Conservation (phyloP, 2,329 filamentous ascomycete genomes). For the Microsporum ferrugineum region DNA sequence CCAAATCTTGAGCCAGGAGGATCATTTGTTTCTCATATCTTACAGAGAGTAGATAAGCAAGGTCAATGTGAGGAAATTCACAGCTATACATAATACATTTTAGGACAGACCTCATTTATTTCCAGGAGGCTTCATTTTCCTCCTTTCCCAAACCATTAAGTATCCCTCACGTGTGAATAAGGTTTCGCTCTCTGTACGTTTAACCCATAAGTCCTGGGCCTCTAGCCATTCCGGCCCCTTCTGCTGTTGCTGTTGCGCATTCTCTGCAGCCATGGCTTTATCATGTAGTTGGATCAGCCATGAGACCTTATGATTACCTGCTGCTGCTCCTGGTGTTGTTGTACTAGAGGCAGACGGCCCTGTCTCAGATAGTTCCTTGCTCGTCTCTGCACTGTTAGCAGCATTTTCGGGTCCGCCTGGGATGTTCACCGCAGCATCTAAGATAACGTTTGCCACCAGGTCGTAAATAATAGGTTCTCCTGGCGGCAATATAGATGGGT, state of each 20-base stretch:
- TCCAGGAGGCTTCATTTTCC: conserved; percentile 37
- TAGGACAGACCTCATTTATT: not conserved
- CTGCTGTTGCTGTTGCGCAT: conserved; percentile 24
- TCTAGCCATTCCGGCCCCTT: conserved; percentile 73
- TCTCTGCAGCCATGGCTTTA: conserved; percentile 46
- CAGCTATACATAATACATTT: not conserved
- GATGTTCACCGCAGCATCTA: conserved; percentile 44
- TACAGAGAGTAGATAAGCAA: not conserved
- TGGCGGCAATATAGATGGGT: conserved; percentile 56
- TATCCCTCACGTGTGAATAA: conserved; percentile 90
- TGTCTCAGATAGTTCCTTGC: conserved; percentile 29
- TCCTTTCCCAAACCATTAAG: conserved; percentile 89
- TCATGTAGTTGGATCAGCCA: conserved; percentile 90
- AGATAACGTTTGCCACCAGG: conserved; percentile 80
- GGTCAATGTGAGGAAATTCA: not conserved
- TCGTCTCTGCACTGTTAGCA: conserved; percentile 18
- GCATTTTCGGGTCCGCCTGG: conserved; percentile 48
- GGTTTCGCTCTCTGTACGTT: conserved; percentile 77
- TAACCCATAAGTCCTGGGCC: conserved; percentile 86
- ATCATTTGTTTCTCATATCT: not conserved
- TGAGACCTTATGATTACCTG: conserved; percentile 80
- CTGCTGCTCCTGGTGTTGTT: conserved; percentile 55
- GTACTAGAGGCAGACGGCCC: conserved; percentile 15
- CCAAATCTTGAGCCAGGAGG: not conserved
- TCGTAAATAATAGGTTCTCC: conserved; percentile 89